Base-by-base conservation (phyloP, 1,139 yeast genomes). In the Scheffersomyces insectosa region DNA sequence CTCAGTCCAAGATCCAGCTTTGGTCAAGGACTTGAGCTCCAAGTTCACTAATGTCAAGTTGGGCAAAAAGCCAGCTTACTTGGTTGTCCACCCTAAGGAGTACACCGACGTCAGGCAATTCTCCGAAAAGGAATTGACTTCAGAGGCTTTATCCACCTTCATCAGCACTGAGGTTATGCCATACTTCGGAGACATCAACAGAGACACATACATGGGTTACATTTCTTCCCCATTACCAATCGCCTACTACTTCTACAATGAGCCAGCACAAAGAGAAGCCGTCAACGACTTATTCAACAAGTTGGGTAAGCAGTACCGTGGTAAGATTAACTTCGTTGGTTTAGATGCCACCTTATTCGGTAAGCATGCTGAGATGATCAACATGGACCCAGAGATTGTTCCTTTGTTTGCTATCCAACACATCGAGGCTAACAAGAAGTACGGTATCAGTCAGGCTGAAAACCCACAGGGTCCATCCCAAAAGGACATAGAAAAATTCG, bases 401-500 rank as follows among this genome's bases (percentile, higher is more conserved):
- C 99, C 99, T 60, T 82, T 95, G 46, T 85, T 95, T 63, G 96
- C 85, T 41, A 86, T 93, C 55, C 97, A 91, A 68, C 88, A 89
- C 62, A 62, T 80, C 51, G 67, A 61, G 27, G 63, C 70, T 40
- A 87, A 88, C 74, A 75, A 77, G 66, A 93, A 91, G 75, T 93
- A 74, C 65, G 95, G 95, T 64, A 63, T 83, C 54, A 77, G 71
- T 62, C 76, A 74, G 59, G 54, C 60, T 31, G 68, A 62, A 41
- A 48, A 66, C 57, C 79, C 79, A 33, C 57, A 69, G 27, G 72
- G 73, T 42, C 79, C 79, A 36, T 56, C 75, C 33, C 45, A 50
- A 34, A 60, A 67, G 45, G 66, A 59, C 30, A 72, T 93, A 54
- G 71, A 75, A 46, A 65, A 79, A 52, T 88, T 88, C 60, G 82